phyloP scores from a whole-genome alignment of 1,284 basidiomycete genomes.

The Fomitopsis schrenkii region DNA sequence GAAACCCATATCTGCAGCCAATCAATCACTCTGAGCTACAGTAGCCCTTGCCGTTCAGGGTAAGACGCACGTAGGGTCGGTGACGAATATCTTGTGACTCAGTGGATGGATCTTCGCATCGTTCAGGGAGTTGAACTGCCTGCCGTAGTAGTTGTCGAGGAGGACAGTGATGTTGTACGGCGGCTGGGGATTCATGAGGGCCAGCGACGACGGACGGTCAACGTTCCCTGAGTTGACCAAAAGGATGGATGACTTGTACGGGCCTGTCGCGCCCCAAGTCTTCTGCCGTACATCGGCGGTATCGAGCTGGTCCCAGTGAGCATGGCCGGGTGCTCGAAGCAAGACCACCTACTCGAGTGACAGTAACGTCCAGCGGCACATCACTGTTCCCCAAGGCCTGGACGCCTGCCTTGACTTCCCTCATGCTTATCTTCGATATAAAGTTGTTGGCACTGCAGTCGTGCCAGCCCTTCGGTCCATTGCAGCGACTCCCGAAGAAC shows the following conservation, averaged over 20 bases:
- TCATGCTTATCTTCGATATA: conserved; percentile 34
- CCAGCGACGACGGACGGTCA: conserved; percentile 56
- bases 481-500: conserved; percentile 45
- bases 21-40: neutral
- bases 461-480: conserved; percentile 35
- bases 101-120: conserved; percentile 70
- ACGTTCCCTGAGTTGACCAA: conserved; percentile 70
- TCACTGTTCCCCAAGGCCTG: conserved; percentile 22
- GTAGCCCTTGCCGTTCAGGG: neutral
- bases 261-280: conserved; percentile 75
- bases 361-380: conserved; percentile 48
- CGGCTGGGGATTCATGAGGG: conserved; percentile 56
- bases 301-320: conserved; percentile 32
- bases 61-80: conserved; percentile 54
- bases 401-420: conserved; percentile 30
- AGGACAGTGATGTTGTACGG: conserved; percentile 40
- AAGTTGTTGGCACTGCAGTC: conserved; percentile 41
- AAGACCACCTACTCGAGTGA: conserved; percentile 41
- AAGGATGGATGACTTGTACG: conserved; percentile 57
- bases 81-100: conserved; percentile 65
- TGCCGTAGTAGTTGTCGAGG: conserved; percentile 49
- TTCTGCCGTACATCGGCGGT: conserved; percentile 52
- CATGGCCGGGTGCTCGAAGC: neutral
- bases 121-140: conserved; percentile 81
- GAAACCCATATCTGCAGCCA: conserved; percentile 51